Percentiles rank a stretch among this genome's conserved stretches.
phyloP scores from a whole-genome alignment of 2,329 filamentous ascomycete genomes.

The Fusarium odoratissimum region DNA sequence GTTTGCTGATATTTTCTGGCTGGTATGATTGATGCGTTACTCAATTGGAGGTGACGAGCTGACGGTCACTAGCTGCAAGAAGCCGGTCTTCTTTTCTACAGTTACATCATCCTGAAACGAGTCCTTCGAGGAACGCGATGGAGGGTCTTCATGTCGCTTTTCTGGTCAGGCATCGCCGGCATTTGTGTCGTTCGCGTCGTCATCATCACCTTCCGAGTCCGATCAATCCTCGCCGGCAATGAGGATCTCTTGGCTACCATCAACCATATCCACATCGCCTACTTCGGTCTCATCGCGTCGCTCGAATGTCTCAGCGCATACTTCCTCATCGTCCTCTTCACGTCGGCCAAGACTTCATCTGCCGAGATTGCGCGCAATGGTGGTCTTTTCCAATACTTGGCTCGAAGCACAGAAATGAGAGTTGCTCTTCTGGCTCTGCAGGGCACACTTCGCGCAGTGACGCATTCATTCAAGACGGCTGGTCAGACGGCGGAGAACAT shows the following conservation, averaged over 20 bases:
- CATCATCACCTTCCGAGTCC: slow-evolving; percentile 50
- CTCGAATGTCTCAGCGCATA: slow-evolving; percentile 54
- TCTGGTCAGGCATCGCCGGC: slow-evolving; percentile 66
- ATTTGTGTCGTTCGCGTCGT: slow-evolving; percentile 61
- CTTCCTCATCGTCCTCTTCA: slow-evolving; percentile 53
- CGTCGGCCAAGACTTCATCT: slow-evolving; percentile 41
- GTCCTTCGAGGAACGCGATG: slow-evolving; percentile 56
- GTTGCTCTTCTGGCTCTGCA: slow-evolving; percentile 52
- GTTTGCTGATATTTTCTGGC: slow-evolving; percentile 54
- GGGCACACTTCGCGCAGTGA: slow-evolving; percentile 52
- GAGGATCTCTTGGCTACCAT: slow-evolving; percentile 45
- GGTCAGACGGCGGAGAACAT: slow-evolving; percentile 51
- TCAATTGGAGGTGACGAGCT: not conserved
- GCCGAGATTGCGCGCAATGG: slow-evolving; percentile 44
- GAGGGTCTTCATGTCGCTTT: slow-evolving; percentile 61
- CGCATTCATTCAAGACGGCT: slow-evolving; percentile 53
- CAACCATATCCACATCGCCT: slow-evolving; percentile 54
- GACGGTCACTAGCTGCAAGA: slow-evolving; percentile 51
- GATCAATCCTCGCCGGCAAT: slow-evolving; percentile 43
- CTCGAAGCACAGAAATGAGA: slow-evolving; percentile 52
- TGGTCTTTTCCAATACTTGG: slow-evolving; percentile 53
- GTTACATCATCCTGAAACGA: slow-evolving; percentile 63
- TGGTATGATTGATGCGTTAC: slow-evolving; percentile 44
- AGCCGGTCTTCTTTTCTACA: slow-evolving; percentile 58
- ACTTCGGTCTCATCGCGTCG: slow-evolving; percentile 54